phyloP scores from a whole-genome alignment of 2,329 filamentous ascomycete species.

The Chalaropsis ovoidea region DNA sequence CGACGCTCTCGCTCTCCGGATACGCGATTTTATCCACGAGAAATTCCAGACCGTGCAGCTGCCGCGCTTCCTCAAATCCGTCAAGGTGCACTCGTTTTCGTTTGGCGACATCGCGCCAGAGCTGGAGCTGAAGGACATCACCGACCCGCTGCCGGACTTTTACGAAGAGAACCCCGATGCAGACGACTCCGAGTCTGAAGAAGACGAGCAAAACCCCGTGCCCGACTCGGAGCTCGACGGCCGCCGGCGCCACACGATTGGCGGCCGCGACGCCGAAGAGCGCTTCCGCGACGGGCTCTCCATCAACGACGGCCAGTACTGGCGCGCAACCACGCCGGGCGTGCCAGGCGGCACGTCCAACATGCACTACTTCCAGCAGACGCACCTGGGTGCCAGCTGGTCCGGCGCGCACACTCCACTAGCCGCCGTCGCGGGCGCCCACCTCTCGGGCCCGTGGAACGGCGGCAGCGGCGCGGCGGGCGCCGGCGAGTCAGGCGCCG shows the following conservation, averaged over 20 bases:
- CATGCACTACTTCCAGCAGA: slow-evolving; percentile 66
- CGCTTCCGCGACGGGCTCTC: slow-evolving; percentile 23
- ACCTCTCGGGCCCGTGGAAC: slow-evolving; percentile 29
- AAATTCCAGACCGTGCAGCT: slow-evolving; percentile 88
- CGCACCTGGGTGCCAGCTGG: slow-evolving; percentile 59
- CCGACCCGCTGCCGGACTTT: slow-evolving; percentile 89
- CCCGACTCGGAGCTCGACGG: slow-evolving; percentile 24
- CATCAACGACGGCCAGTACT: slow-evolving; percentile 20
- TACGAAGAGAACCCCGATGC: slow-evolving; percentile 69
- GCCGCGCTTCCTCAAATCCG: slow-evolving; percentile 92
- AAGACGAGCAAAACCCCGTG: slow-evolving; percentile 32
- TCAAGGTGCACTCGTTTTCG: slow-evolving; percentile 86
- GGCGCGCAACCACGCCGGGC: slow-evolving; percentile 40
- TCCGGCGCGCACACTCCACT: slow-evolving; percentile 70
- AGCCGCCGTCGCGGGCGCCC: slow-evolving; percentile 64
- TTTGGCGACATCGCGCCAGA: slow-evolving; percentile 76
- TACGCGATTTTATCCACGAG: slow-evolving; percentile 87
- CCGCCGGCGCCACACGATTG: slow-evolving; percentile 25
- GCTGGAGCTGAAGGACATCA: slow-evolving; percentile 91
- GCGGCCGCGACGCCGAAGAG: slow-evolving; percentile 27
- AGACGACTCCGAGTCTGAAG: slow-evolving; percentile 37
- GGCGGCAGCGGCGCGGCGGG: slow-evolving; percentile 6
- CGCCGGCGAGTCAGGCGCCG: neutral
- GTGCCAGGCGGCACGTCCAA: slow-evolving; percentile 65
- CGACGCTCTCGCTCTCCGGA: slow-evolving; percentile 67